Evolutionary conservation across 163 green algal species (phyloP).

Genomic region (Scenedesmus sp.): DNA sequence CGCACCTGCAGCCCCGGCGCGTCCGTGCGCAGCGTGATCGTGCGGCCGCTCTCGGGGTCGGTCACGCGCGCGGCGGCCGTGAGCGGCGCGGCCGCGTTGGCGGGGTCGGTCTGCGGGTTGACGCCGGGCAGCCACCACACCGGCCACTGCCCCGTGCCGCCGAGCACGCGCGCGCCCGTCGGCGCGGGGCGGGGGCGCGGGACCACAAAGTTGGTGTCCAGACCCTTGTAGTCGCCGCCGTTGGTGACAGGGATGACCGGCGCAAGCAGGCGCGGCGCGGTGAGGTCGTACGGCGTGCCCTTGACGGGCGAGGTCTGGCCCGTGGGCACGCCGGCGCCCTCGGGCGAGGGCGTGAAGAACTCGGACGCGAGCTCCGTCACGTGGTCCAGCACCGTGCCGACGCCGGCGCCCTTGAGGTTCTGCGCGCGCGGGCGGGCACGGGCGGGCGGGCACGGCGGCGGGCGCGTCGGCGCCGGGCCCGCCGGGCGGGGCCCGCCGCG

Average conservation of each 20-base stretch:
- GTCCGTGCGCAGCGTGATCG: no score
- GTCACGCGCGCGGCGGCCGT: no score
- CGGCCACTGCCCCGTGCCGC: background rate
- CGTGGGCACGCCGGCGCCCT: background rate
- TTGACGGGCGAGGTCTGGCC: slow-evolving; percentile 12
- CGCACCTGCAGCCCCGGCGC: no score
- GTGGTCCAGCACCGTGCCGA: slow-evolving; percentile 14
- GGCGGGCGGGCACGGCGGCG: no score
- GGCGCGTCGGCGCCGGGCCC: no score
- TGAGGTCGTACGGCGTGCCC: slow-evolving; percentile 20
- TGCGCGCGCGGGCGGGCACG: no score
- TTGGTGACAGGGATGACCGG: background rate
- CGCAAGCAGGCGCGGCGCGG: background rate
- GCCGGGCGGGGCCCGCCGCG: no score
- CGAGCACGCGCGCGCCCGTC: background rate
- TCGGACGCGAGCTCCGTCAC: slow-evolving; percentile 1
- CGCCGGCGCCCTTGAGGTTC: slow-evolving; percentile 39
- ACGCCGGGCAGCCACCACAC: slow-evolving; percentile 6
- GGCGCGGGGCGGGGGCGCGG: background rate
- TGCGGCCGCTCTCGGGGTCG: no score
- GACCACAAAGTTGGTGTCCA: background rate
- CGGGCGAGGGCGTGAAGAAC: background rate
- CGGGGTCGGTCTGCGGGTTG: no score
- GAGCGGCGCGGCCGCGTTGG: no score
- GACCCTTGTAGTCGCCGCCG: slow-evolving; percentile 20